phyloP scores from a whole-genome alignment of 305 asterid species.

The Solanum chacoense region DNA sequence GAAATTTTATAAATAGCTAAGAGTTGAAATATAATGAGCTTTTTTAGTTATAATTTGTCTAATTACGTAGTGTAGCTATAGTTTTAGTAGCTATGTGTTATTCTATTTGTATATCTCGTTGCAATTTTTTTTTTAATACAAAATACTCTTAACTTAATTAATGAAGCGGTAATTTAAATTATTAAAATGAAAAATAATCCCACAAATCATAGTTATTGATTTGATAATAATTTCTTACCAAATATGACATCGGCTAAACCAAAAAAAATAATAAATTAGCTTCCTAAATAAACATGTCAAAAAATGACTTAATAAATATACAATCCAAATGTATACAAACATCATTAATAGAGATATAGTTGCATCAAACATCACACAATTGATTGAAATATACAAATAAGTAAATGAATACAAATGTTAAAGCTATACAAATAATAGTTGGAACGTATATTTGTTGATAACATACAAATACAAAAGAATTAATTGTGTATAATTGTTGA shows the following conservation, averaged over 20 bases:
- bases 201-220: neutral
- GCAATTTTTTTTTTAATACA: no score
- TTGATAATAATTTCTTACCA: neutral
- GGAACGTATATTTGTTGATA: neutral
- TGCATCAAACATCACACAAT: neutral
- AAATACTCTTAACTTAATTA: neutral
- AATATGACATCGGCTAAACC: neutral
- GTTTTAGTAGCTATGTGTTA: no score
- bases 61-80: no score
- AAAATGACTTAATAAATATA: neutral
- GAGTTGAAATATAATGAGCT: no score
- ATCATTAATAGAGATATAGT: neutral
- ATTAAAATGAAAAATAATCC: neutral
- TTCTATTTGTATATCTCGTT: neutral
- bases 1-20: no score
- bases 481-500: neutral
- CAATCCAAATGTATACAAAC: no score
- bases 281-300: neutral
- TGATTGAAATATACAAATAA: neutral
- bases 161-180: no score
- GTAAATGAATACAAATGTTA: neutral
- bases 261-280: neutral
- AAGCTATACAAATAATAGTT: neutral
- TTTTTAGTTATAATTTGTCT: neutral
- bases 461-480: no score